phyloP scores from a whole-genome alignment of 352 stramenopile genomes.

The Aphanomyces stellatus region DNA sequence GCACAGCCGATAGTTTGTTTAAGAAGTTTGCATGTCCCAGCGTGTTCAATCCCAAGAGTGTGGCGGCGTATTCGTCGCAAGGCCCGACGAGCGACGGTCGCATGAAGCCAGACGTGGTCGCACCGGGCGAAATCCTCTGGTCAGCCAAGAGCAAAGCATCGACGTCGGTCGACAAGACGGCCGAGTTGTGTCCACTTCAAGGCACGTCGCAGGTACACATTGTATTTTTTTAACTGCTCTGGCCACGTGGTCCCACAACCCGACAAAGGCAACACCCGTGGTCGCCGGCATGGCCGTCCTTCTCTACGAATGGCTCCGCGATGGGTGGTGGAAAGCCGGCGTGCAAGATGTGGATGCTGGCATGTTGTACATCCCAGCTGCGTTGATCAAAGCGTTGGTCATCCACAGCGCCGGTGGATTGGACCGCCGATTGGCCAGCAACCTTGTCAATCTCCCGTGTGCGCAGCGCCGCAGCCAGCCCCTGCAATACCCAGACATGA shows the following conservation, averaged over 20 bases:
- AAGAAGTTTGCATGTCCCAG: constrained; percentile 34
- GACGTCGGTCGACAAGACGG: constrained; percentile 46
- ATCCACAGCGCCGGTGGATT: constrained; percentile 65
- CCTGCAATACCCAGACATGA: constrained; percentile 59
- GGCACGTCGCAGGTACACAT: constrained; percentile 46
- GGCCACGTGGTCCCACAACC: no score
- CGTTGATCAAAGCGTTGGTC: constrained; percentile 66
- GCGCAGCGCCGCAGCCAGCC: constrained; percentile 26
- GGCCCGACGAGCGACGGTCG: constrained; percentile 74
- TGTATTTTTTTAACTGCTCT: background rate
- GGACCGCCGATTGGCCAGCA: constrained; percentile 35
- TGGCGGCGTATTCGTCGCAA: constrained; percentile 78
- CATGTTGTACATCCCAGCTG: constrained; percentile 54
- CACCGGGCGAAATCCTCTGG: constrained; percentile 71
- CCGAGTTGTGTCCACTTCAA: constrained; percentile 59
- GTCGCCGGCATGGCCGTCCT: constrained; percentile 66
- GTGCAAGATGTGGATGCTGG: constrained; percentile 39
- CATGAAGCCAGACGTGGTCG: constrained; percentile 84
- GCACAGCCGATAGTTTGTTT: constrained; percentile 41
- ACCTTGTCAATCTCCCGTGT: constrained; percentile 31
- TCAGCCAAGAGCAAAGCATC: constrained; percentile 59
- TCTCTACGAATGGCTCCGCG: constrained; percentile 65
- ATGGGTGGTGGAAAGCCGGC: constrained; percentile 70
- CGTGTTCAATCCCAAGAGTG: constrained; percentile 62
- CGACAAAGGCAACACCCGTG: constrained; percentile 57